Evolutionary conservation across 2,329 filamentous ascomycete species (phyloP), one percentile per base, ranked within the genome.

Genomic region (Fusarium nurragi): DNA sequence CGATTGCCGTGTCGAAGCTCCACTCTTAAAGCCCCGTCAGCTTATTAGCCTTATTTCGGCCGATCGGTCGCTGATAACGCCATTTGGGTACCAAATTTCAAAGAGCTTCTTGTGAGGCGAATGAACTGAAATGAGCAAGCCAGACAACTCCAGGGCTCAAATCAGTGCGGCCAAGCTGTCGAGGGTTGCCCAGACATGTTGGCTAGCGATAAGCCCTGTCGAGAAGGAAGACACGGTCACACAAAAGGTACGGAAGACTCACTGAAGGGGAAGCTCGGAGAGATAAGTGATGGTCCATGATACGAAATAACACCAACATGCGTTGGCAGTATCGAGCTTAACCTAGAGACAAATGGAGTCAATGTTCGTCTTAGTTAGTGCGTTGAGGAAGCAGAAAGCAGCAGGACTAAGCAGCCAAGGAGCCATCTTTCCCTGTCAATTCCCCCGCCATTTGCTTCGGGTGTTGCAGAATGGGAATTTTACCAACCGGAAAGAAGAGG

Each of bases 51-150:
- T n/a, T n/a, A 56, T 60, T 34, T 65, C 65, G 56, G 34, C 60
- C 67, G 67, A 72, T 72, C 68, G 64, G 68, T 57, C 37, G 62
- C 54, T 65, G 69, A 72, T 71, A 71, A 71, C 69, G 69, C 69
- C 69, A 71, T 71, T 60, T 58, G 22, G 28, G 60, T 21, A 45
- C 40, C 41, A 66, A 69, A 71, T 71, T 72, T 40, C 56, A 72
- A 58, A 71, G 60, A 56, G 52, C 12, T 54, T 52, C 48, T 47
- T 49, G 25, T 45, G 49, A 66, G 18, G 54, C 64, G 63, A 66
- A 70, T 62, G 54, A 57, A 23, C 37, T 43, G 30, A 56, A 53
- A 22, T 10, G 23, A 44, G 46, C 30, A 52, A 54, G 40, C 39
- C 30, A 32, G 44, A 37, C 51, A 37, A 39, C 22, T 23, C 23